Evolutionary conservation across 208 protist genomes (phyloP).

Genomic region (Trypanosoma scelopori): DNA sequence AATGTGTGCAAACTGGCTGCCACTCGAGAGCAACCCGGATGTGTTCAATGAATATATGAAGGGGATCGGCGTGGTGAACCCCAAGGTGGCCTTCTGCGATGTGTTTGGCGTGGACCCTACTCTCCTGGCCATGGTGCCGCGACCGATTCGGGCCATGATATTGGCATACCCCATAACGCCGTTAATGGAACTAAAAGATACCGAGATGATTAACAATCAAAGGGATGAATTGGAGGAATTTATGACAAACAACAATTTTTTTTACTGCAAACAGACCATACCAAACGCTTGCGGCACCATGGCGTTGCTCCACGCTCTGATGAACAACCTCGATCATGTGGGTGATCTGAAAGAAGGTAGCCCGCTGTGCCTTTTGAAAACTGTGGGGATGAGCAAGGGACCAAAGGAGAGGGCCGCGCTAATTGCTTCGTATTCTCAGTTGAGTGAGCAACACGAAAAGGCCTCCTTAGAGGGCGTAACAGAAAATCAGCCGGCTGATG

Average conservation of each 20-base stretch:
- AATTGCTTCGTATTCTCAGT: constrained; percentile 35
- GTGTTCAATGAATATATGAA: constrained; percentile 87
- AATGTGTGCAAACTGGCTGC: constrained; percentile 59
- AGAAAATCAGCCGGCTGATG: constrained; percentile 53
- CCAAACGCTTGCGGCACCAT: constrained; percentile 96
- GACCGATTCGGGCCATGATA: constrained; percentile 85
- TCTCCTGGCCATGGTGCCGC: constrained; percentile 90
- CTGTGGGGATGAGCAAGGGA: constrained; percentile 27
- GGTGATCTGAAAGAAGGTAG: constrained; percentile 42
- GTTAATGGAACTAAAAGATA: constrained; percentile 31
- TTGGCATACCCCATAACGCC: constrained; percentile 91
- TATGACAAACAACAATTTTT: constrained; percentile 50
- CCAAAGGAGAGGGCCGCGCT: constrained; percentile 35
- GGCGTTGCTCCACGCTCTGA: constrained; percentile 89
- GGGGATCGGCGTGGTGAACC: constrained; percentile 47
- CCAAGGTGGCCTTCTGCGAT: constrained; percentile 82
- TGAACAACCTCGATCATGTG: constrained; percentile 86
- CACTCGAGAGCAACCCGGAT: constrained; percentile 93
- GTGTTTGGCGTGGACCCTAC: constrained; percentile 92
- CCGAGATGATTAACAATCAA: constrained; percentile 25
- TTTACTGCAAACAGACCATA: constrained; percentile 92
- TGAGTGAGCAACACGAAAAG: constrained; percentile 61
- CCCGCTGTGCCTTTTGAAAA: constrained; percentile 27
- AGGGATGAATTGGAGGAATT: constrained; percentile 42
- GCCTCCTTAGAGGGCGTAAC: constrained; percentile 71